These are phyloP conservation scores for Stemphylium vesicarium DNA, from an alignment of 2,329 filamentous ascomycete genomes.

Conservation along the genomic window DNA sequence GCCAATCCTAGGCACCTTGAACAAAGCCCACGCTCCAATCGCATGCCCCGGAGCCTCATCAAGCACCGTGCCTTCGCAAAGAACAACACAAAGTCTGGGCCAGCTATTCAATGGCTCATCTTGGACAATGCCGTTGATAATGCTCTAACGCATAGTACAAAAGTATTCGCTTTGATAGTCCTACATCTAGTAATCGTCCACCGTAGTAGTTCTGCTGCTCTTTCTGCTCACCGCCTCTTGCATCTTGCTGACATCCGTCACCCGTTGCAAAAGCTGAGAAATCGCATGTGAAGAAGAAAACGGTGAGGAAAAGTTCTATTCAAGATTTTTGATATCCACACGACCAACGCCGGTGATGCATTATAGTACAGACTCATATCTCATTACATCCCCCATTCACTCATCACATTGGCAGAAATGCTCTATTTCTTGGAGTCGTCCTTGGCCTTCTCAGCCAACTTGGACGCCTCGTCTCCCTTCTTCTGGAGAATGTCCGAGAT, in stretches of 20 bases:
- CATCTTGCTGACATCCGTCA: too few species aligned
- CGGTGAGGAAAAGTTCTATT: neutral
- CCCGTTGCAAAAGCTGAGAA: too few species aligned
- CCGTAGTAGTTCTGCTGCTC: too few species aligned
- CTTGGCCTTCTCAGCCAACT: constrained; percentile 44
- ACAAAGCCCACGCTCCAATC: neutral
- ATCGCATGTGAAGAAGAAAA: too few species aligned
- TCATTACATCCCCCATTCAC: neutral
- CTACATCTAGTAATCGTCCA: too few species aligned
- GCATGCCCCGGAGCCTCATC: neutral
- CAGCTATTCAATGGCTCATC: neutral
- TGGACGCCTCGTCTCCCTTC: constrained; percentile 40
- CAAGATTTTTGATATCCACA: neutral
- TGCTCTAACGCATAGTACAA: too few species aligned
- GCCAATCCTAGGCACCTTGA: neutral
- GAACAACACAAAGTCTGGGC: neutral
- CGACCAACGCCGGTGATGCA: constrained; percentile 12
- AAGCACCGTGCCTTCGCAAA: neutral
- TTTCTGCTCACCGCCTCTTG: too few species aligned
- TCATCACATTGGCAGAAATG: neutral
- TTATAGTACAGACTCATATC: constrained; percentile 10
- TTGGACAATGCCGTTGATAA: too few species aligned
- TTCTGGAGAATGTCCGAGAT: constrained; percentile 45
- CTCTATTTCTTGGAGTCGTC: constrained; percentile 44
- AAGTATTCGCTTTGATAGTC: too few species aligned